Evolutionary conservation across 2,329 filamentous ascomycete genomes (phyloP), one percentile per base, ranked within the genome.

Genomic region (Aspergillus quadrilineatus): DNA sequence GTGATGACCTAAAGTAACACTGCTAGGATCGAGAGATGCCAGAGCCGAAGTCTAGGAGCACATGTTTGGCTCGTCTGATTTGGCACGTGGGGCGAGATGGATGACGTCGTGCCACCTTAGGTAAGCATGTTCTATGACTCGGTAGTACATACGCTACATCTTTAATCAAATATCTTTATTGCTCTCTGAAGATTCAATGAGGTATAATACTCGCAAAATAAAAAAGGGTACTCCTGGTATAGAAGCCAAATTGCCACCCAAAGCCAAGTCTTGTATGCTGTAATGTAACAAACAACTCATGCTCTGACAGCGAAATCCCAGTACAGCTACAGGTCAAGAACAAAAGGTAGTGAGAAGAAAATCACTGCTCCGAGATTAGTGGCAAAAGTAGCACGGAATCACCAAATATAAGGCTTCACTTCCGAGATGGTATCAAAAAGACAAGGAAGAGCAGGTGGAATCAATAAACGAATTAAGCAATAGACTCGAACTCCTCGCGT

Each of bases 401-500:
- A 14, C 34, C 10, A 14, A 37, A 14, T 37, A 37, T 37, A 37
- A 37, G 12, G 34, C 32, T 34, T 12, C 7, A 34, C 32, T 32
- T 54, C 51, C 36, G 52, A 56, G 55, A 48, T 65, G 55, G 56
- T 59, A 60, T 58, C 63, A 58, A 54, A 52, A 57, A 56, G 55
- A 49, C 54, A 59, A 61, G 58, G 57, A 50, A 65, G 55, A 48
- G 42, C 59, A 36, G 26, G 17, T 39, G 49, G 60, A 17, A 42
- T 7, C n/a, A 42, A 17, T 42, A 42, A 42, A 42, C 17, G 22
- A 15, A 56, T 78, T 70, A 82, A 60, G 80, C 79, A 67, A 84
- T 79, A 51, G 77, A 81, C 67, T 85, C 83, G 70, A 85, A 82
- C 69, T 86, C 84, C 65, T 84, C 81, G 46, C 83, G 75, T 75